Conservation (phyloP, 768 basidiomycete species). For the Serendipita sp. region DNA sequence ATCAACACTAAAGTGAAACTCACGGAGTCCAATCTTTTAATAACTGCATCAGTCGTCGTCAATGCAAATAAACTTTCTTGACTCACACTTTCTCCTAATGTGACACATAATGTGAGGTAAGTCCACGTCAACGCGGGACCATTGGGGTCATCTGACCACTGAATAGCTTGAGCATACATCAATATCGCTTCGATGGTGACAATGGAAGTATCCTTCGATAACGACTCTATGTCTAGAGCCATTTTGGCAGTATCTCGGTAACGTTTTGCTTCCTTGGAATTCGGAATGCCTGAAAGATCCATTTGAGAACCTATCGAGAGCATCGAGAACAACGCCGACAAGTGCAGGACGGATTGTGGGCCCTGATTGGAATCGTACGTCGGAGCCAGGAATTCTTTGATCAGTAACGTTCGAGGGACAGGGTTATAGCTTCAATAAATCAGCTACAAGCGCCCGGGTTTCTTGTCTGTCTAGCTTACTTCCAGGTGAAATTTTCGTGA, state of each 20-base stretch:
- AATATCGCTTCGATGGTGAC: background rate
- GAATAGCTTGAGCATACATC: conserved; percentile 2
- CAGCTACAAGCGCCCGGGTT: background rate
- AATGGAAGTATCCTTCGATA: conserved; percentile 1
- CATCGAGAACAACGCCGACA: background rate
- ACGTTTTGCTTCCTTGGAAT: background rate
- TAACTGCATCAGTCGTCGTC: background rate
- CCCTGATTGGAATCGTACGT: conserved; percentile 2
- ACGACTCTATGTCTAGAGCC: background rate
- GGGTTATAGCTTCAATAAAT: background rate
- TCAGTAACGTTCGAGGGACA: background rate
- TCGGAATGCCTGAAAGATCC: background rate
- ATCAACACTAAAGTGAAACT: background rate
- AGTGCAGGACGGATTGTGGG: background rate
- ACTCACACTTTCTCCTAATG: conserved; percentile 4
- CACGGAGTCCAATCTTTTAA: background rate
- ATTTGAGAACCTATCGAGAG: background rate
- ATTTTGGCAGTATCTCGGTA: conserved; percentile 1
- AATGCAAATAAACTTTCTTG: background rate
- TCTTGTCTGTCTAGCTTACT: background rate
- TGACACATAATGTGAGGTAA: background rate
- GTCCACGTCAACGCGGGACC: conserved; percentile 1
- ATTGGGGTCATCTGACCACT: conserved; percentile 4
- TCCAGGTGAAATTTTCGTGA: conserved; percentile 2
- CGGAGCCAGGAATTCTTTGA: background rate